Evolutionary conservation across 306 rosid genomes (phyloP), one percentile per base, ranked within the genome.

Genomic region (Hippophae gyantsensis): DNA sequence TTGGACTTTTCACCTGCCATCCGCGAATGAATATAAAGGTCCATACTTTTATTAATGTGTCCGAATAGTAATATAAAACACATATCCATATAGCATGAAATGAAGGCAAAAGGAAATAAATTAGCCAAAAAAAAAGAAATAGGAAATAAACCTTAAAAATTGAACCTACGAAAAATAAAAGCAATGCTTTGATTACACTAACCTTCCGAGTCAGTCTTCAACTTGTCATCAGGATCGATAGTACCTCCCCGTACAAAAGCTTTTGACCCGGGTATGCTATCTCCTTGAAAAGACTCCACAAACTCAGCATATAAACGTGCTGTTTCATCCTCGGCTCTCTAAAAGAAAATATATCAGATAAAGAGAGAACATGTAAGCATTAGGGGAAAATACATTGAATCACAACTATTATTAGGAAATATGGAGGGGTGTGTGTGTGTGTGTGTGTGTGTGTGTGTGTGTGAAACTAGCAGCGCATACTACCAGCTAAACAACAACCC

Each of bases 1-100:
- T 93, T 93, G 89, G 95, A 86, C 95, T 93, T 93, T 93, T 86
- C 97, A 93, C 99, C 97, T 93, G 99, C 79, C 95, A 93, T 93
- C 99, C 95, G 94, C 63, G 89, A 93, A 89, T 79, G 95, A 84
- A 93, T 93, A 86, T 86, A 86, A 86, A 88, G 85, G 87, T 78
- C 97, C 99, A 86, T 82, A 71, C 86, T 93, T 80, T 88, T 84
- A 93, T 93, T 88, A 88, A 93, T 72, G 66, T 80, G 79, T 81
- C 69, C 86, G 69, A 81, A 78, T 68, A 80, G 73, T 70, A 82
- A 78, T 76, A 78, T 51, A 75, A 88, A 87, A 63, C 54, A 80
- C 74, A 61, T 69, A 92, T 63, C 68, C 75, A 79, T 84, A 77
- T 72, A 85, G 64, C 38, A 50, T 57, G 26, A 66, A 61, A 58